phyloP scores from a whole-genome alignment of 2,329 filamentous ascomycete species.

The Paecilomyces dactylethromorphus region DNA sequence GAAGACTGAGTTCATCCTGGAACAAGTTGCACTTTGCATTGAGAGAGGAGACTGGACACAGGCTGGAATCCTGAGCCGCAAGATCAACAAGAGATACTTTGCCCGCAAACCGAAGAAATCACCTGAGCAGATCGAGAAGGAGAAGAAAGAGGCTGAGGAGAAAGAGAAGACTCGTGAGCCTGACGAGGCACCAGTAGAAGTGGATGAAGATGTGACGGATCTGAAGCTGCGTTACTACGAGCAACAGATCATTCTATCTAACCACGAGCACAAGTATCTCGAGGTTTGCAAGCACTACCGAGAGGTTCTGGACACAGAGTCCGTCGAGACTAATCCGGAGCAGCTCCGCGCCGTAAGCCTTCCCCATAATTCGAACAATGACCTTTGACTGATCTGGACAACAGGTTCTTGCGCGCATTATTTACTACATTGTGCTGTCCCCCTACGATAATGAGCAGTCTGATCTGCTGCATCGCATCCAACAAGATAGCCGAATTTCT shows the following conservation, averaged over 20 bases:
- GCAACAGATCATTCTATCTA: conserved; percentile 90
- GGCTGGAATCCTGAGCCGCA: conserved; percentile 84
- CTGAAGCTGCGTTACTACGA: conserved; percentile 95
- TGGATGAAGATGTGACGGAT: conserved; percentile 87
- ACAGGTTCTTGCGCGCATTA: conserved; percentile 87
- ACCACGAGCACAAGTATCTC: conserved; percentile 95
- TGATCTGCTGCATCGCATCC: conserved; percentile 88
- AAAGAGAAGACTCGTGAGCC: conserved; percentile 67
- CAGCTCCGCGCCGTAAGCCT: conserved; percentile 73
- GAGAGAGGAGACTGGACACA: conserved; percentile 95
- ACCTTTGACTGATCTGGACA: conserved; percentile 5
- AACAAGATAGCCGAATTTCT: conserved; percentile 73
- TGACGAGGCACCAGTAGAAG: conserved; percentile 68
- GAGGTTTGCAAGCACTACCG: conserved; percentile 98
- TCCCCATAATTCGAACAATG: neutral
- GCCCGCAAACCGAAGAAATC: conserved; percentile 86
- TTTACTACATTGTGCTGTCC: conserved; percentile 94
- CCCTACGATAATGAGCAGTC: conserved; percentile 98
- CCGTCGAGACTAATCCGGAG: conserved; percentile 80
- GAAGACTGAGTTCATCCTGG: conserved; percentile 97
- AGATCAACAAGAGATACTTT: conserved; percentile 94
- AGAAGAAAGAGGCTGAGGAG: conserved; percentile 76
- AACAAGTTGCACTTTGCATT: conserved; percentile 91
- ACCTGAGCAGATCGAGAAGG: conserved; percentile 81
- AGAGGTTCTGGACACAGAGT: conserved; percentile 92